phyloP scores from a whole-genome alignment of 768 basidiomycete genomes.

The Lactarius indigo region DNA sequence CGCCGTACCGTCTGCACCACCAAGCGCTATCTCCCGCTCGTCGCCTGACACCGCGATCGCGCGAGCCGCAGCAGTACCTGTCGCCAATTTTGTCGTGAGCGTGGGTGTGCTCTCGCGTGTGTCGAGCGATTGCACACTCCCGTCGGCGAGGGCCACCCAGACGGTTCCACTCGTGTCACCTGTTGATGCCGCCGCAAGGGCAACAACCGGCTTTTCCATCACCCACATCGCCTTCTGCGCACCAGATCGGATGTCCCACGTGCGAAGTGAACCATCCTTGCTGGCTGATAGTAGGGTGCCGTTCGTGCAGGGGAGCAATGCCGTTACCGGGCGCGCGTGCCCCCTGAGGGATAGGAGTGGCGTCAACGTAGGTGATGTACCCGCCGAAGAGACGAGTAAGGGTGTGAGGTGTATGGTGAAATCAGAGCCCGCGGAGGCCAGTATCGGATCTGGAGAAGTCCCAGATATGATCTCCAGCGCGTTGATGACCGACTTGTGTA shows the following conservation, averaged over 20 bases:
- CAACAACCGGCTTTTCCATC: slow-evolving; percentile 10
- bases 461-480: slow-evolving; percentile 21
- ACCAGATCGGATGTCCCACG: slow-evolving; percentile 22
- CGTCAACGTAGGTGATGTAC: slow-evolving; percentile 3
- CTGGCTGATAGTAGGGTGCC: slow-evolving; percentile 20
- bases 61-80: slow-evolving; percentile 9
- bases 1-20: slow-evolving; percentile 14
- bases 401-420: slow-evolving; percentile 22
- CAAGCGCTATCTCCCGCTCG: slow-evolving; percentile 17
- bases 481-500: slow-evolving; percentile 24
- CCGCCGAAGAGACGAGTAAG: neutral
- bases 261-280: slow-evolving; percentile 22
- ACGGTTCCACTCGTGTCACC: neutral
- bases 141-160: slow-evolving; percentile 22
- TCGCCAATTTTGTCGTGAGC: slow-evolving; percentile 1
- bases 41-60: slow-evolving; percentile 14
- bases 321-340: slow-evolving; percentile 19
- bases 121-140: slow-evolving; percentile 16
- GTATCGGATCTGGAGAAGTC: slow-evolving; percentile 1
- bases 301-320: slow-evolving; percentile 12
- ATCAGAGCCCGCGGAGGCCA: slow-evolving; percentile 25
- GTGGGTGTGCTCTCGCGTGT: slow-evolving; percentile 5
- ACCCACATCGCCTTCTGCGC: slow-evolving; percentile 15
- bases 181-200: neutral
- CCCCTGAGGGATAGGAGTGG: slow-evolving; percentile 17